Conservation (phyloP, 805 yeast species). For the Wilhelminamyces savonicus region DNA sequence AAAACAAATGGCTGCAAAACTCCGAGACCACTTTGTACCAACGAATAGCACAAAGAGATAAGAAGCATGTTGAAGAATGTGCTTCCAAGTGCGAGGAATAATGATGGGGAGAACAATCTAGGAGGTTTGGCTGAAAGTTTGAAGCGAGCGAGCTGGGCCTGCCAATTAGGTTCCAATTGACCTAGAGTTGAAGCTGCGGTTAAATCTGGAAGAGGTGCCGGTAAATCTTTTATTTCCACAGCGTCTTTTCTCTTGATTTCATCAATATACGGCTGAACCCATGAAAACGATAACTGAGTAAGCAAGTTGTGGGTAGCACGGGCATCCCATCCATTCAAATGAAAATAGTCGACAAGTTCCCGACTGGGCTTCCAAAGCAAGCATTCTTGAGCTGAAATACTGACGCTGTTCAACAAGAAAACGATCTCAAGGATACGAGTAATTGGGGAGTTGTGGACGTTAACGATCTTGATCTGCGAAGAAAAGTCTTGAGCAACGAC, state of each 20-base stretch:
- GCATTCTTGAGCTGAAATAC: too few species aligned
- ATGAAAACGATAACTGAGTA: slow-evolving; percentile 16
- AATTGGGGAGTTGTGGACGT: slow-evolving; percentile 1
- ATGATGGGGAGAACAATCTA: too few species aligned
- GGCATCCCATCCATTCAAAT: slow-evolving; percentile 6
- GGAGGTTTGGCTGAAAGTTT: too few species aligned
- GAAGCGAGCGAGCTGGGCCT: neutral
- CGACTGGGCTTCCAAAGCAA: slow-evolving; percentile 12
- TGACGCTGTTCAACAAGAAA: slow-evolving; percentile 9
- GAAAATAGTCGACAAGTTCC: slow-evolving; percentile 13
- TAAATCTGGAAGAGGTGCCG: too few species aligned
- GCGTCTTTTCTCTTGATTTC: slow-evolving; percentile 15
- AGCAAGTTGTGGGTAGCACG: slow-evolving; percentile 17
- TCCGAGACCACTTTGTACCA: slow-evolving; percentile 7
- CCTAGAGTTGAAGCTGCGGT: too few species aligned
- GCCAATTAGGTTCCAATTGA: neutral
- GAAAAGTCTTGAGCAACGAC: slow-evolving; percentile 13
- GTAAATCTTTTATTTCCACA: slow-evolving; percentile 14
- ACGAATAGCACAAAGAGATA: slow-evolving; percentile 15
- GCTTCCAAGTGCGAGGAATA: too few species aligned
- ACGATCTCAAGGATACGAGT: slow-evolving; percentile 8
- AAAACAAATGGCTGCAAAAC: slow-evolving; percentile 24
- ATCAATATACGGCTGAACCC: slow-evolving; percentile 21
- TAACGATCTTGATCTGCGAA: slow-evolving; percentile 11
- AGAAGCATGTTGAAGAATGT: slow-evolving; percentile 12